phyloP scores from a whole-genome alignment of 176 grass and related monocot species.

The Alloteropsis semialata region DNA sequence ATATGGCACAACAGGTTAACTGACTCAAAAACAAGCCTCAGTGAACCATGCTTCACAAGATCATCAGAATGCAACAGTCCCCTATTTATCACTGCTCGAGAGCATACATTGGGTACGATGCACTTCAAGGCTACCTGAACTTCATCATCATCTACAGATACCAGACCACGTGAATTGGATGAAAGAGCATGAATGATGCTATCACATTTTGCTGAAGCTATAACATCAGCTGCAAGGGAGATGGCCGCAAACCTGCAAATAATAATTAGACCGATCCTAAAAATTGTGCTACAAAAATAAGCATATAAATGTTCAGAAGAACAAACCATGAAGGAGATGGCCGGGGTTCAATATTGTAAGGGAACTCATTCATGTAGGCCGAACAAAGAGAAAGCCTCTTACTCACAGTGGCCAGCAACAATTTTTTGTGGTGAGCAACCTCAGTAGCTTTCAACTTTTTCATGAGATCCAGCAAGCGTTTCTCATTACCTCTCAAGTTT shows the following conservation, averaged over 20 bases:
- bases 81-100: conserved; percentile 74
- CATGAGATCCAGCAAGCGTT: conserved; percentile 78
- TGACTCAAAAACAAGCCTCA: conserved; percentile 75
- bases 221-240: conserved; percentile 74
- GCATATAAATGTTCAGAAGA: conserved; percentile 2
- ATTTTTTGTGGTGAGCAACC: conserved; percentile 55
- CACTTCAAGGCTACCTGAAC: conserved; percentile 68
- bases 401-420: conserved; percentile 67
- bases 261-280: conserved; percentile 27
- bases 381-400: conserved; percentile 70
- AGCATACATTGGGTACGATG: conserved; percentile 64
- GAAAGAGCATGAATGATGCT: conserved; percentile 42
- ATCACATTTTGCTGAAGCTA: conserved; percentile 61
- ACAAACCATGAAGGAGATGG: conserved; percentile 71
- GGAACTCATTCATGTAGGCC: conserved; percentile 81
- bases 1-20: conserved; percentile 58
- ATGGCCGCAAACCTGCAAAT: conserved; percentile 74
- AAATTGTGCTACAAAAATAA: conserved; percentile 16
- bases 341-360: conserved; percentile 70
- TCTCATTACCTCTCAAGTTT: conserved; percentile 81
- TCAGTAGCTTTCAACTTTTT: conserved; percentile 86
- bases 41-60: conserved; percentile 83
- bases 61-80: conserved; percentile 83
- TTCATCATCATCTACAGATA: conserved; percentile 56
- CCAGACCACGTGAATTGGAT: conserved; percentile 37